Conservation (phyloP, 1,139 yeast species). For the Saccharomyces hybrid region DNA sequence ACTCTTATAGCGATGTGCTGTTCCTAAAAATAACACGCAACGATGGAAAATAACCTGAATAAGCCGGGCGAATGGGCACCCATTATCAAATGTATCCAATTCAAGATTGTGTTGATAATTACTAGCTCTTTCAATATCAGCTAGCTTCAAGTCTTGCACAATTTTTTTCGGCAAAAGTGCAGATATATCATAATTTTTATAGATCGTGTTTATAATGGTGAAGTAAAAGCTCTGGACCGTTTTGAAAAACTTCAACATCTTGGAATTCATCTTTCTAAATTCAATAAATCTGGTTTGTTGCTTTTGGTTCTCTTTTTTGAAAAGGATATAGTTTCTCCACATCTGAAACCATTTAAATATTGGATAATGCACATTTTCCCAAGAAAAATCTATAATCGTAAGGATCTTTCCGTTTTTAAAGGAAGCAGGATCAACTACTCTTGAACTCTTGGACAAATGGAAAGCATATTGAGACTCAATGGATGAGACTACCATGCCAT, state of each 20-base stretch:
- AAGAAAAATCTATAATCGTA: constrained; percentile 39
- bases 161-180: constrained; percentile 15
- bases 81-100: constrained; percentile 14
- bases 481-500: constrained; percentile 7
- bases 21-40: constrained; percentile 51
- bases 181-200: constrained; percentile 11
- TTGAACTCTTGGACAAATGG: too few species aligned
- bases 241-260: constrained; percentile 42
- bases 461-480: constrained; percentile 5
- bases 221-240: constrained; percentile 43
- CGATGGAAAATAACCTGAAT: constrained; percentile 45
- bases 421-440: background rate
- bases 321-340: constrained; percentile 21
- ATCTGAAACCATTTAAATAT: constrained; percentile 43
- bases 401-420: background rate
- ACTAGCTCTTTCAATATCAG: background rate
- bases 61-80: constrained; percentile 31
- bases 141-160: constrained; percentile 12
- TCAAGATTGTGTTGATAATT: constrained; percentile 6
- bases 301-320: constrained; percentile 17
- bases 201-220: constrained; percentile 30
- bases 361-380: constrained; percentile 61
- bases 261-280: constrained; percentile 47
- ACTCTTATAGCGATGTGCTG: constrained; percentile 50
- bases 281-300: constrained; percentile 40